phyloP scores from a whole-genome alignment of 345 rosid genomes.

The Boechera stricta region DNA sequence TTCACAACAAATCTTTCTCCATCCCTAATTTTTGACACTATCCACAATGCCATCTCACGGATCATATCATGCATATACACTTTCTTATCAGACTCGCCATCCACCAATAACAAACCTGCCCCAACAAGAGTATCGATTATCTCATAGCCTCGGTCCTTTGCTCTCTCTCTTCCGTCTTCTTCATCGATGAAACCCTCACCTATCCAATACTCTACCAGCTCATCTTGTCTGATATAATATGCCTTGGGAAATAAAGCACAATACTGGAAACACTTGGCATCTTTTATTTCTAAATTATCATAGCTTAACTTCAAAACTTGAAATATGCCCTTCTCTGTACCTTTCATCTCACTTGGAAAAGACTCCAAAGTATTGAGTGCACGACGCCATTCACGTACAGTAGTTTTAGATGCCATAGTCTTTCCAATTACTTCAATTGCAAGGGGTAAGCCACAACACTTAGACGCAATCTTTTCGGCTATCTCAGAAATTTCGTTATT shows the following conservation, averaged over 20 bases:
- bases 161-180: background rate
- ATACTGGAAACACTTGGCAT: conserved; percentile 5
- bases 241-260: conserved; percentile 26
- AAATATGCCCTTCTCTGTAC: background rate
- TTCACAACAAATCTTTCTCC: background rate
- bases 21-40: background rate
- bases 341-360: background rate
- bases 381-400: background rate
- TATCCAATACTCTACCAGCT: conserved; percentile 28
- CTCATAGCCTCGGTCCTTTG: background rate
- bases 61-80: conserved; percentile 21
- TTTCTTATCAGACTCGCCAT: background rate
- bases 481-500: background rate
- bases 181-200: conserved; percentile 10
- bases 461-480: background rate
- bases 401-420: background rate
- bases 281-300: background rate
- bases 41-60: background rate
- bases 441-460: conserved; percentile 8
- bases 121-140: conserved; percentile 4
- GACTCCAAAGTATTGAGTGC: background rate
- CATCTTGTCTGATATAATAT: background rate
- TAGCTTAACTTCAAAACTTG: conserved; percentile 16
- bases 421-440: background rate
- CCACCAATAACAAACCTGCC: conserved; percentile 9